Evolutionary conservation across 148 eudicot species (phyloP), one percentile per base, ranked within the genome.

Genomic region (Suaeda aralocaspica): DNA sequence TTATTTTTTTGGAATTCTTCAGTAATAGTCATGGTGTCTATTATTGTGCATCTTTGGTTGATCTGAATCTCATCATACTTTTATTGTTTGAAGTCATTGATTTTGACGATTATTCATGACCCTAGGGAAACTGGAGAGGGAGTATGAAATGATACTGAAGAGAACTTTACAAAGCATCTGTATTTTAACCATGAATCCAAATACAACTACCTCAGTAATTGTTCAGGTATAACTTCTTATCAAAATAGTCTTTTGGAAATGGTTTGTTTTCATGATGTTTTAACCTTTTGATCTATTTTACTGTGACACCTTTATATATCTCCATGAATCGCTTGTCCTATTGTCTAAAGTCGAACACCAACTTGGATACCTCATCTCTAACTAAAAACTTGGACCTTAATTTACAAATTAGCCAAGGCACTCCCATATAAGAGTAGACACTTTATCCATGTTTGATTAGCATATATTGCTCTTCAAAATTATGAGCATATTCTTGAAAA

Each of bases 161-260:
- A 87, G 86, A 77, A 90, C 98, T 22, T 67, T 90, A 83, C 91
- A 90, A 73, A 90, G 91, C 84, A 90, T 93, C 65, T 90, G 98
- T 76, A 83, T 88, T 76, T 77, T 87, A 77, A 84, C 78, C 8
- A 77, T 87, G 64, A 80, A 90, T 81, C 98, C 96, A 34, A 90
- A 90, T 81, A 92, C 96, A 50, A 92, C 96, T 52, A 92, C 98
- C 30, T 79, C 96, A 50, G 67, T 92, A 34, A 82, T 90, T 74
- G 57, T 92, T 69, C 96, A 90, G 90, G 98, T 90, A 76, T 71
- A 84, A 22, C 44, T n/a, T n/a, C n/a, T n/a, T n/a, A n/a, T n/a
- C n/a, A n/a, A n/a, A n/a, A n/a, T n/a, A n/a, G n/a, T n/a, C n/a
- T n/a, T n/a, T 36, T 36, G 41, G 41, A 8, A 36, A 36, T 36